Conservation (phyloP, 2,329 filamentous ascomycete genomes). For the Botrytis sinoallii region DNA sequence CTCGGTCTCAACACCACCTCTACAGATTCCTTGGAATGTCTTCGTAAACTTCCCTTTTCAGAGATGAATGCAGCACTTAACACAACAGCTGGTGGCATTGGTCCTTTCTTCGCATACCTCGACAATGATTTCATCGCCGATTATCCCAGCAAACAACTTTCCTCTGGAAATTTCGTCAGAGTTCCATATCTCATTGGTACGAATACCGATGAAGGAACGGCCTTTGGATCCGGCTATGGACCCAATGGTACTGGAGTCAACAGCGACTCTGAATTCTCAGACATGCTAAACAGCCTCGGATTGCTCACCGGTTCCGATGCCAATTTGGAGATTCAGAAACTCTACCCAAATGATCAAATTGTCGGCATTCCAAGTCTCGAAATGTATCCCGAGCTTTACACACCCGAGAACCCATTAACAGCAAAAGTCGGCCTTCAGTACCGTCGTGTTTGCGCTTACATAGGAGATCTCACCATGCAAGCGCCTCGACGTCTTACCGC, state of each 20-base stretch:
- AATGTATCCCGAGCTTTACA: conserved; percentile 26
- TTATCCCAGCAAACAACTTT: conserved; percentile 52
- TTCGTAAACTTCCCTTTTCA: conserved; percentile 34
- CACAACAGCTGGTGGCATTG: conserved; percentile 38
- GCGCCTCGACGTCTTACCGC: conserved; percentile 20
- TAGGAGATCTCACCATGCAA: conserved; percentile 24
- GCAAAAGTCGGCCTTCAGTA: conserved; percentile 39
- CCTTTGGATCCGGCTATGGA: conserved; percentile 41
- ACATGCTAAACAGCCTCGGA: conserved; percentile 1
- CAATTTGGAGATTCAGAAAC: conserved; percentile 39
- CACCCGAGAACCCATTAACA: conserved; percentile 22
- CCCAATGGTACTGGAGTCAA: conserved; percentile 24
- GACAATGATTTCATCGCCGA: conserved; percentile 44
- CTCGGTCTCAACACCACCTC: conserved; percentile 39
- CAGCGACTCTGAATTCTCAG: conserved; percentile 32
- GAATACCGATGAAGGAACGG: conserved; percentile 39
- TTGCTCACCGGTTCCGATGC: conserved; percentile 1
- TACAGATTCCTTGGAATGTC: conserved; percentile 30
- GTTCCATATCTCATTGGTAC: conserved; percentile 45
- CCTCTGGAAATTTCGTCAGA: conserved; percentile 39
- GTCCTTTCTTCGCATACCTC: conserved; percentile 36
- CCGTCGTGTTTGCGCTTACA: conserved; percentile 21
- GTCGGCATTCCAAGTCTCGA: conserved; percentile 46
- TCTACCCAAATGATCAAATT: conserved; percentile 51
- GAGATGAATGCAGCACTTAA: conserved; percentile 34